Evolutionary conservation across 2,329 filamentous ascomycete genomes (phyloP), one percentile per base, ranked within the genome.

Genomic region (Nemania sp.): DNA sequence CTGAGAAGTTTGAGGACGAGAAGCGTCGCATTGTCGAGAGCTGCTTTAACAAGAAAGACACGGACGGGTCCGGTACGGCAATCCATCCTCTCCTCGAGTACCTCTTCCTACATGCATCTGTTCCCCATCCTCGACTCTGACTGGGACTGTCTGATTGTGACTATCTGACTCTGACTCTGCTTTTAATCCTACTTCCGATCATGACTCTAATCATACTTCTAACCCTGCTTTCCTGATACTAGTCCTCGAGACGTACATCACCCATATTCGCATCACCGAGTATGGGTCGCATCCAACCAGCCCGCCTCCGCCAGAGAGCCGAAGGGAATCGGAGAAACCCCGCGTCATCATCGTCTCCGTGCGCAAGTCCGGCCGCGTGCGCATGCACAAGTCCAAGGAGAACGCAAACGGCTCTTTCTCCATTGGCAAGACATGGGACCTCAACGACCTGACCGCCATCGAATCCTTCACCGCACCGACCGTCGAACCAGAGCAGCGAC

Each of bases 341-440:
- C 87, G 95, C 70, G 83, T 97, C 67, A 96, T 99, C 73, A 92
- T 99, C 67, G 89, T 99, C 67, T 90, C 94, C 11, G 95, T 99
- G 62, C 87, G 92, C 63, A 95, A 92, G 71, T 97, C 94, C 1
- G 95, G 94, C 57, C 85, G 92, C 62, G 94, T 99, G 51, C 90
- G 93, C 71, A 87, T 99, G 80, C 95, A 99, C 81, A 99, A 99
- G 77, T 94, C 92, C 59, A 89, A 96, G 69, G 95, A 99, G 78
- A 99, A 99, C 74, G 82, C 85, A 57, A 97, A 97, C 75, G 92
- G 92, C 57, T 87, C 91, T 21, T 99, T 97, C 76, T 98, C 94
- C 18, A 97, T 99, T 68, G 95, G 95, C 67, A 99, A 99, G 79
- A 97, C 95, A 3, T 99, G 95, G 95, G 90, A 93, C 74, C 84